A percentile compares a stretch with the other conserved stretches of the same genome.
phyloP scores from a whole-genome alignment of 2,329 filamentous ascomycete species.

The Microdochium paspali region DNA sequence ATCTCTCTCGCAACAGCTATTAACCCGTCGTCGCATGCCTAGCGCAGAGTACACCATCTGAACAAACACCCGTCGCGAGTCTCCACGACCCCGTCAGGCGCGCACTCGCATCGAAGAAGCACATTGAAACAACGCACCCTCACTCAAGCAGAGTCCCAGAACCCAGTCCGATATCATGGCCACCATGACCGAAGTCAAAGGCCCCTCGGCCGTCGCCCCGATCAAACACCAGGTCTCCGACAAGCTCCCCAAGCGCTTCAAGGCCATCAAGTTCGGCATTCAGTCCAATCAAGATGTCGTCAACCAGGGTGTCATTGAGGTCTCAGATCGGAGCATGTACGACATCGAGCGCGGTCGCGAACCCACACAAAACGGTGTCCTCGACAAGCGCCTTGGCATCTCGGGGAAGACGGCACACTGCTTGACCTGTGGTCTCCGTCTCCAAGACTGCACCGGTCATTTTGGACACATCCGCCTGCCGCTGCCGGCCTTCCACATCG shows the following conservation, averaged over 20 bases:
- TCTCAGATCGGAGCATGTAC: constrained; percentile 90
- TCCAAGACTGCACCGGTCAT: constrained; percentile 85
- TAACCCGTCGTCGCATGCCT: neutral
- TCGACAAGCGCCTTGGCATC: constrained; percentile 72
- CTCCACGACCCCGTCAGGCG: neutral
- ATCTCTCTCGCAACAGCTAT: neutral
- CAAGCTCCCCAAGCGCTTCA: constrained; percentile 82
- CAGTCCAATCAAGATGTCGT: constrained; percentile 93
- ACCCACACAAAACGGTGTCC: constrained; percentile 72
- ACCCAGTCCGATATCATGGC: constrained; percentile 9
- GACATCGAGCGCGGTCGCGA: constrained; percentile 73
- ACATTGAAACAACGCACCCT: neutral
- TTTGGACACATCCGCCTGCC: constrained; percentile 90
- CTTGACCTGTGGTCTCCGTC: constrained; percentile 69
- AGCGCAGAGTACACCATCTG: neutral
- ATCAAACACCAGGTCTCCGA: constrained; percentile 86
- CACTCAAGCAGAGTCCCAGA: no score
- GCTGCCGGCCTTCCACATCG: constrained; percentile 89
- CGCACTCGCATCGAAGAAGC: neutral
- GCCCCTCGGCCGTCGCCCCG: constrained; percentile 18
- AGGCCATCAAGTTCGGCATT: constrained; percentile 88
- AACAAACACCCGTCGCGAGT: neutral
- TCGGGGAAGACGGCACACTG: constrained; percentile 77
- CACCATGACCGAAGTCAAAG: constrained; percentile 12
- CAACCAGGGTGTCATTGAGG: constrained; percentile 87